phyloP scores from a whole-genome alignment of 768 basidiomycete species.

The Leucosporidium yakuticum region DNA sequence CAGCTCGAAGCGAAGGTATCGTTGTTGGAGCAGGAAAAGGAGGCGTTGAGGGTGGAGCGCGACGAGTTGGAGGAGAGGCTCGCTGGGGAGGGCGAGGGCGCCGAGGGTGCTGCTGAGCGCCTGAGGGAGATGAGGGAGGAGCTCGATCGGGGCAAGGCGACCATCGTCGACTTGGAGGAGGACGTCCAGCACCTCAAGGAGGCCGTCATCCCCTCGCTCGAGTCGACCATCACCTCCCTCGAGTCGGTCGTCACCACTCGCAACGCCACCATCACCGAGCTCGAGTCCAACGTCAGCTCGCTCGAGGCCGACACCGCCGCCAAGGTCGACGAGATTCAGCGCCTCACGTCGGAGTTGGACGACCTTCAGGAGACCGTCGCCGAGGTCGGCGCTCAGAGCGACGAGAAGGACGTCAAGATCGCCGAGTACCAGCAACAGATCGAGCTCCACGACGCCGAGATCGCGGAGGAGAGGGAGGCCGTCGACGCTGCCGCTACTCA shows the following conservation, averaged over 20 bases:
- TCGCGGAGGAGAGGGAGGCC: conserved; percentile 25
- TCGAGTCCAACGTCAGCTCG: not conserved
- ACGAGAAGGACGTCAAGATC: conserved; percentile 12
- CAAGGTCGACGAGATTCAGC: not conserved
- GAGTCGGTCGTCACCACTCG: too few species aligned
- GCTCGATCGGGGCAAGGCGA: not conserved
- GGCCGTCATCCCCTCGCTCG: too few species aligned
- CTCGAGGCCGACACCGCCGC: not conserved
- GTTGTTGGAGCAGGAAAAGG: not conserved
- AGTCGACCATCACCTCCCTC: too few species aligned
- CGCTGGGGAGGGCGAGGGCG: conserved; percentile 9
- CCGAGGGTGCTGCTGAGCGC: not conserved
- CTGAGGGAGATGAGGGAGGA: not conserved
- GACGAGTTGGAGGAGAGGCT: not conserved
- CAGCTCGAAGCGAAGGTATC: conserved; percentile 5
- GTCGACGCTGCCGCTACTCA: conserved; percentile 29
- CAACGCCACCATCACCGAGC: too few species aligned
- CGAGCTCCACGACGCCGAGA: conserved; percentile 12
- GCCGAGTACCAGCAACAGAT: conserved; percentile 23
- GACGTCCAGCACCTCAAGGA: too few species aligned
- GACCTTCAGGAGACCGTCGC: conserved; percentile 3
- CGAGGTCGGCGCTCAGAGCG: not conserved
- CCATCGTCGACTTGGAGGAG: too few species aligned
- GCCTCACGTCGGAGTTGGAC: conserved; percentile 13
- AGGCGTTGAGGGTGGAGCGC: conserved; percentile 9